Conservation (phyloP, 352 stramenopile genomes). For the Chrysophaeum taylorii region DNA sequence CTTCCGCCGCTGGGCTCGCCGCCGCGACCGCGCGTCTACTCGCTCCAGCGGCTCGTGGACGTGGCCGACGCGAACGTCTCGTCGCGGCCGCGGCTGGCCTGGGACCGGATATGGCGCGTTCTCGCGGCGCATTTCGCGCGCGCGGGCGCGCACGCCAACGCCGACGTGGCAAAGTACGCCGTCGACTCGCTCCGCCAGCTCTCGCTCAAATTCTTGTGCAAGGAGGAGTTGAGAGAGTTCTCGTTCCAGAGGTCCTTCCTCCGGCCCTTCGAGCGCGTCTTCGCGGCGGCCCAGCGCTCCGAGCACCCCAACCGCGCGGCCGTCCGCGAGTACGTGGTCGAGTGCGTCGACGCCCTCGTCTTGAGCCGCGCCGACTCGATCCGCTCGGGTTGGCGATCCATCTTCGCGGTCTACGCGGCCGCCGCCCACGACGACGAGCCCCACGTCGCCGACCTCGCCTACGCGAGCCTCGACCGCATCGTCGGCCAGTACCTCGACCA, state of each 20-base stretch:
- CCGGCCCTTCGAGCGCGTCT: conserved; percentile 88
- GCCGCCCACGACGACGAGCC: conserved; percentile 46
- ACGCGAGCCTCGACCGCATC: conserved; percentile 39
- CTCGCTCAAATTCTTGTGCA: conserved; percentile 98
- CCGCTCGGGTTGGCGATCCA: conserved; percentile 79
- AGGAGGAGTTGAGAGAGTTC: conserved; percentile 93
- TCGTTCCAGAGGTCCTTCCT: conserved; percentile 98
- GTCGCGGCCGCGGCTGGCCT: conserved; percentile 83
- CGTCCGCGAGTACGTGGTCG: conserved; percentile 71
- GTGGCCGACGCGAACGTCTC: conserved; percentile 99
- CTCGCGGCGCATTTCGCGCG: conserved; percentile 93
- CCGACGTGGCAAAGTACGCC: conserved; percentile 92
- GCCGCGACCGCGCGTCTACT: conserved; percentile 86
- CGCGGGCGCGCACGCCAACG: conserved; percentile 88
- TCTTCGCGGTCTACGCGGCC: conserved; percentile 77
- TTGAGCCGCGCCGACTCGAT: conserved; percentile 68
- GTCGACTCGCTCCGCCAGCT: conserved; percentile 98
- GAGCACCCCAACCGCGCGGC: conserved; percentile 30
- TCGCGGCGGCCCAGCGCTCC: conserved; percentile 37
- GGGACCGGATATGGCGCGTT: conserved; percentile 92
- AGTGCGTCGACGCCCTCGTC: conserved; percentile 79
- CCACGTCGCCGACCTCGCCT: conserved; percentile 36
- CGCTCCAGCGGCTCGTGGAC: conserved; percentile 96
- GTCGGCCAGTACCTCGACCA: conserved; percentile 63
- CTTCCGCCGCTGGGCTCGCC: conserved; percentile 25